phyloP scores from a whole-genome alignment of 1,284 basidiomycete species.

The Phaffia rhodozyma region DNA sequence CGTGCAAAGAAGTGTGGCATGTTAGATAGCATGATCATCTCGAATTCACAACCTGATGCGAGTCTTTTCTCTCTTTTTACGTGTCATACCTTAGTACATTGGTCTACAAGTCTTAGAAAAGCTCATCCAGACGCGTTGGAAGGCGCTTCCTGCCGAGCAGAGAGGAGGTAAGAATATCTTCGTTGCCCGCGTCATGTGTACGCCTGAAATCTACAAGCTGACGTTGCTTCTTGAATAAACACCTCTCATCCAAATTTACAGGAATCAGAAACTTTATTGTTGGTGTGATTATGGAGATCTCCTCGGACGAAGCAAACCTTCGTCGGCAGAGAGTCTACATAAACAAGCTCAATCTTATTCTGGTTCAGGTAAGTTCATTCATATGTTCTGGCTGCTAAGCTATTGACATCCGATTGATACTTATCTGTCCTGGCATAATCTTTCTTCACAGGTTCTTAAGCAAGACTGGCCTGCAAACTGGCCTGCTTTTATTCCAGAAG shows the following conservation, averaged over 20 bases:
- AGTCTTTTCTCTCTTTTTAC: not conserved
- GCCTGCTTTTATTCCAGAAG: slow-evolving; percentile 92
- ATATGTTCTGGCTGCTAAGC: not conserved
- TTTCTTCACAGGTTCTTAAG: slow-evolving; percentile 70
- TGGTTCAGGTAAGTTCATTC: slow-evolving; percentile 62
- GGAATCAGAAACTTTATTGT: slow-evolving; percentile 97
- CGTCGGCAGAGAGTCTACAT: slow-evolving; percentile 89
- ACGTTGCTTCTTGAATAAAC: not conserved
- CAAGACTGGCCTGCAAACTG: slow-evolving; percentile 99
- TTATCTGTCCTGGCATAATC: not conserved
- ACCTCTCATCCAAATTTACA: slow-evolving; percentile 27
- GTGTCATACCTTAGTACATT: slow-evolving; percentile 54
- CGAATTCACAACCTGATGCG: not conserved
- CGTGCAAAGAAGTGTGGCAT: slow-evolving; percentile 16
- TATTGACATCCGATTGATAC: no score
- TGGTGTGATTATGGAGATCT: slow-evolving; percentile 79
- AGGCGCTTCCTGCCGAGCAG: slow-evolving; percentile 86
- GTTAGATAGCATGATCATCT: not conserved
- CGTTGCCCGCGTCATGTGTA: not conserved
- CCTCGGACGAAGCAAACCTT: slow-evolving; percentile 75
- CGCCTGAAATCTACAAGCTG: not conserved
- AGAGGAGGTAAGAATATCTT: slow-evolving; percentile 52
- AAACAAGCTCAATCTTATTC: slow-evolving; percentile 92
- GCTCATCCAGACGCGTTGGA: slow-evolving; percentile 90
- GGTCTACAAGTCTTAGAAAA: slow-evolving; percentile 90